Evolutionary conservation across 495 filamentous ascomycete genomes (phyloP).

Genomic region (Aspergillus mulundensis): DNA sequence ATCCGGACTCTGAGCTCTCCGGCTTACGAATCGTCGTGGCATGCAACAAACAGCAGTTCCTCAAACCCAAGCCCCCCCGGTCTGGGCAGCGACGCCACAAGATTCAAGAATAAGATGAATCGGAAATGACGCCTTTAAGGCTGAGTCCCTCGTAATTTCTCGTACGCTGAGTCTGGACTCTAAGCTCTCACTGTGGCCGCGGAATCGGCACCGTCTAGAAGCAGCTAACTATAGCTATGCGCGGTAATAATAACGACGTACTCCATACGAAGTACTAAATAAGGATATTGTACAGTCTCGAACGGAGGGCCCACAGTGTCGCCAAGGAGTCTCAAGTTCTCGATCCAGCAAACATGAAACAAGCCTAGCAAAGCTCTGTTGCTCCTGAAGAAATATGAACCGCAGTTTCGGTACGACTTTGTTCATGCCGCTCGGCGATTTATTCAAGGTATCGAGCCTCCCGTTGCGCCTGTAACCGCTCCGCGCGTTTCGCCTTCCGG

Average conservation of each 20-base stretch:
- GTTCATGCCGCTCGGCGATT: not conserved
- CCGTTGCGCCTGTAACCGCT: slow-evolving; percentile 57
- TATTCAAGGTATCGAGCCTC: slow-evolving; percentile 35
- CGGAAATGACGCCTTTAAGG: not conserved
- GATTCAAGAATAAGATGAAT: too few species aligned
- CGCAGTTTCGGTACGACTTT: not conserved
- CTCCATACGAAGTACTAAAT: not conserved
- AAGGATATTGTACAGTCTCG: not conserved
- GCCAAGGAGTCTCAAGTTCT: not conserved
- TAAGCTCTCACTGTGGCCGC: not conserved
- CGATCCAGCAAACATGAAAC: not conserved
- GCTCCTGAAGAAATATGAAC: not conserved
- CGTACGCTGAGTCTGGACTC: not conserved
- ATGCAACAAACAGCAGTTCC: not conserved
- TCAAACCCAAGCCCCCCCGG: not conserved
- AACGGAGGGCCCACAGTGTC: not conserved
- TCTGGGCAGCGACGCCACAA: not conserved
- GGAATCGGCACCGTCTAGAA: not conserved
- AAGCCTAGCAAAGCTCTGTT: slow-evolving; percentile 1
- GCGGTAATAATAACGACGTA: not conserved
- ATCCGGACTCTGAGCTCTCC: not conserved
- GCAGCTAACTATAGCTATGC: not conserved
- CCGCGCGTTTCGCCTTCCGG: slow-evolving; percentile 57
- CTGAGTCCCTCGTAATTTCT: not conserved
- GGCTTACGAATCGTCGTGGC: not conserved